Evolutionary conservation across 106 monocot species (phyloP).

Genomic region (Amphibolis antarctica): DNA sequence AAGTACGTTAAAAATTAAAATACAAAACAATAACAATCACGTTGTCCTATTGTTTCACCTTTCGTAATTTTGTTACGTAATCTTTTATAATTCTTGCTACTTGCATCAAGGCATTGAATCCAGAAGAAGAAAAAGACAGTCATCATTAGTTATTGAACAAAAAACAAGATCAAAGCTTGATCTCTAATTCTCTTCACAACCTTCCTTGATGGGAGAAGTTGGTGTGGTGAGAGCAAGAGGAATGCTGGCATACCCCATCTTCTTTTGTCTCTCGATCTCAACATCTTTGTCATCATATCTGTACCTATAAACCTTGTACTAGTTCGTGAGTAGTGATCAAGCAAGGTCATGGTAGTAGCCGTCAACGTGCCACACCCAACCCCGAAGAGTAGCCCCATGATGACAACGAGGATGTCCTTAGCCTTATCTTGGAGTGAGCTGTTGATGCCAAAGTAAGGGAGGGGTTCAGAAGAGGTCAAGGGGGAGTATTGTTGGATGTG

Average conservation of each 20-base stretch:
- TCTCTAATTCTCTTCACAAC: conserved; percentile 7
- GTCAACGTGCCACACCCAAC: conserved; percentile 27
- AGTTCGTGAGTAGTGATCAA: conserved; percentile 20
- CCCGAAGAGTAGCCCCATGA: conserved; percentile 17
- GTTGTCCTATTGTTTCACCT: no score
- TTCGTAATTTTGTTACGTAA: no score
- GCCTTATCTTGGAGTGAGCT: conserved; percentile 16
- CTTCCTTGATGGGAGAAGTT: conserved; percentile 14
- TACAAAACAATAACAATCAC: no score
- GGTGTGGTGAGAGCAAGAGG: conserved; percentile 11
- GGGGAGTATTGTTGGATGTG: background rate
- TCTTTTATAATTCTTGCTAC: no score
- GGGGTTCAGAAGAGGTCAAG: background rate
- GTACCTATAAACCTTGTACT: conserved; percentile 8
- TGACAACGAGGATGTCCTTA: conserved; percentile 23
- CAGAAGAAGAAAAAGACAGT: no score
- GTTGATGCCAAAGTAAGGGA: background rate
- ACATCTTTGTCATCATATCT: conserved; percentile 12
- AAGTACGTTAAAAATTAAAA: no score
- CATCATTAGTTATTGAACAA: no score
- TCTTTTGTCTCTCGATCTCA: conserved; percentile 19
- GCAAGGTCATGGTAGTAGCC: conserved; percentile 22
- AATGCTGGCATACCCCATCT: conserved; percentile 18
- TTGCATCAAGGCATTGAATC: no score
- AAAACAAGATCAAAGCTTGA: no score